These are phyloP conservation scores for Friedmanniomyces simplex DNA, from an alignment of 495 filamentous ascomycete species.

Conservation along the genomic window DNA sequence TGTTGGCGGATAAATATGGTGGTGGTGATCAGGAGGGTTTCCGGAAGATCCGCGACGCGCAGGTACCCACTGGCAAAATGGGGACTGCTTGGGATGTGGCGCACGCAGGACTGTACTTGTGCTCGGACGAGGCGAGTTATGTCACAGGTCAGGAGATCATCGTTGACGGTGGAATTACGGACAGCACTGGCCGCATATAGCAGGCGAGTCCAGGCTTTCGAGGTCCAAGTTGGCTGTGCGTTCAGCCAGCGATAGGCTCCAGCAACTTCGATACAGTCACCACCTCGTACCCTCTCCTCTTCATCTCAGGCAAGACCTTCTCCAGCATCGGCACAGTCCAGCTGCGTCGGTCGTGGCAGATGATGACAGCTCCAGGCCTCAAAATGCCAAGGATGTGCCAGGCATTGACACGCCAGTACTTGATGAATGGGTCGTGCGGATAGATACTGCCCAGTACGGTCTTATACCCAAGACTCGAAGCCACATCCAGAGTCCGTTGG, in stretches of 20 bases:
- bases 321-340: constrained; percentile 72
- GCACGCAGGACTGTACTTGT: constrained; percentile 42
- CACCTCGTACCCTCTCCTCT: constrained; percentile 53
- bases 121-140: constrained; percentile 40
- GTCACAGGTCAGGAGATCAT: constrained; percentile 46
- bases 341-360: constrained; percentile 69
- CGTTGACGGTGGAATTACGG: constrained; percentile 39
- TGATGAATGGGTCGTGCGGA: constrained; percentile 75
- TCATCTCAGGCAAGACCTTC: constrained; percentile 58
- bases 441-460: constrained; percentile 73
- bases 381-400: constrained; percentile 70
- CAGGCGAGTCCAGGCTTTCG: background rate
- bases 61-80: constrained; percentile 37
- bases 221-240: background rate
- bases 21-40: constrained; percentile 17
- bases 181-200: background rate
- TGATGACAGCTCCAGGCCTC: constrained; percentile 61
- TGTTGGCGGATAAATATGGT: constrained; percentile 35
- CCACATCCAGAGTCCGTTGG: constrained; percentile 47
- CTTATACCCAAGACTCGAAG: constrained; percentile 47
- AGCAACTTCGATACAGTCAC: constrained; percentile 59
- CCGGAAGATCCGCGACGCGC: constrained; percentile 9
- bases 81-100: constrained; percentile 44
- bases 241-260: constrained; percentile 19
- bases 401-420: constrained; percentile 57